Conservation (phyloP, 179 eudicot species). For the Silene noctiflora region DNA sequence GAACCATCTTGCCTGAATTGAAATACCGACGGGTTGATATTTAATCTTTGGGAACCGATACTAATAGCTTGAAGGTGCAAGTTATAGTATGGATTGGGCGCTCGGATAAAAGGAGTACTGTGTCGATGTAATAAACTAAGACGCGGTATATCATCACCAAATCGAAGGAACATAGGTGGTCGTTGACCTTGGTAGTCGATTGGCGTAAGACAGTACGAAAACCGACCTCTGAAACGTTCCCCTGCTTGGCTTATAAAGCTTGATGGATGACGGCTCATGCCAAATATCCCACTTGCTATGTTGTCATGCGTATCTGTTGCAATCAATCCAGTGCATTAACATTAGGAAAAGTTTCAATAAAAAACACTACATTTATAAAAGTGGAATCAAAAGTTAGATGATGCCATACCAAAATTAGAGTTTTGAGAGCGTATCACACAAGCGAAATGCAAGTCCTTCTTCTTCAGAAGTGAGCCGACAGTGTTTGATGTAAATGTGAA, state of each 20-base stretch:
- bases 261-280: not conserved
- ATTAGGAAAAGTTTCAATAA: too few relatives aligned
- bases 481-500: not conserved
- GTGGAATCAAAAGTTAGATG: too few relatives aligned
- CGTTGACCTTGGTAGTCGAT: not conserved
- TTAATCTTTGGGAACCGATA: not conserved
- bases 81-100: not conserved
- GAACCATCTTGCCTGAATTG: not conserved
- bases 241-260: not conserved
- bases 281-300: constrained; percentile 2
- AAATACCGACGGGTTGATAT: not conserved
- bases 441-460: not conserved
- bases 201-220: constrained; percentile 17
- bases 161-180: constrained; percentile 1
- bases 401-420: not conserved
- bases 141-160: not conserved
- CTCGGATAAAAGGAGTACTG: not conserved
- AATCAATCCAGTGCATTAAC: too few relatives aligned
- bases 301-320: not conserved
- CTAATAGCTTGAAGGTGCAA: constrained; percentile 5
- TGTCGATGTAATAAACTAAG: not conserved
- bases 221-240: not conserved
- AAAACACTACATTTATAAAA: too few relatives aligned
- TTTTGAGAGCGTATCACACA: not conserved
- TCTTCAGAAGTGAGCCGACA: not conserved